These are phyloP conservation scores for Aspergillus egyptiacus DNA, from an alignment of 495 filamentous ascomycete genomes.

Conservation along the genomic window DNA sequence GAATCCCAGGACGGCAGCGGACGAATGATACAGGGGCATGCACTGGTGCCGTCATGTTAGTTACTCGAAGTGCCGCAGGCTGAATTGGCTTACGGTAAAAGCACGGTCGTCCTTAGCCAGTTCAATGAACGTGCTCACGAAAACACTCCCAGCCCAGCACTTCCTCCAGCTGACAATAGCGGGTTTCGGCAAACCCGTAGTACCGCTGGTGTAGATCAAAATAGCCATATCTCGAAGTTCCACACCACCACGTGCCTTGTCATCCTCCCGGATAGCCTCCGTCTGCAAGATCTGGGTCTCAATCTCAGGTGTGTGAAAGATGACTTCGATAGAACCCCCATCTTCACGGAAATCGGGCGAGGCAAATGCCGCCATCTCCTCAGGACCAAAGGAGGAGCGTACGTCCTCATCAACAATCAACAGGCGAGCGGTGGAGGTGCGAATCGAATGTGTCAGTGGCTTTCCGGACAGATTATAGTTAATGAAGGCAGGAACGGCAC, in stretches of 20 bases:
- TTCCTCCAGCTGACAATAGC: constrained; percentile 82
- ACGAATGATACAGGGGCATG: constrained; percentile 94
- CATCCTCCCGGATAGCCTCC: constrained; percentile 55
- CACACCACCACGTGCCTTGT: constrained; percentile 50
- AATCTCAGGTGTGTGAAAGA: constrained; percentile 57
- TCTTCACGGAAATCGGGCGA: constrained; percentile 40
- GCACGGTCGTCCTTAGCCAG: constrained; percentile 59
- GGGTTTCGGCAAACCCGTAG: constrained; percentile 86
- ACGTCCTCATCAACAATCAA: constrained; percentile 72
- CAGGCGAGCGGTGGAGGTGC: constrained; percentile 60
- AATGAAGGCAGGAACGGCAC: constrained; percentile 85
- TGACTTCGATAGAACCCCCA: constrained; percentile 51
- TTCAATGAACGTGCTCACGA: constrained; percentile 51
- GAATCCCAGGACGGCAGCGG: constrained; percentile 69
- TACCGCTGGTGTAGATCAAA: constrained; percentile 83
- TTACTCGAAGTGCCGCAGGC: not conserved
- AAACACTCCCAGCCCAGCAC: constrained; percentile 43
- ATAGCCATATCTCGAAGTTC: constrained; percentile 56
- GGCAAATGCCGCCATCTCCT: constrained; percentile 39
- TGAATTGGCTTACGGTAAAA: constrained; percentile 60
- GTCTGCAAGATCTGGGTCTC: constrained; percentile 54
- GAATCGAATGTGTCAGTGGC: constrained; percentile 73
- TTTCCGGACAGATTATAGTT: constrained; percentile 84
- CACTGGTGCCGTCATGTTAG: constrained; percentile 40
- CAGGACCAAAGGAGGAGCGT: constrained; percentile 41